Percentiles rank a stretch among this genome's conserved stretches.
These are phyloP conservation scores for Xylaria polymorpha DNA, from an alignment of 2,329 filamentous ascomycete species.

Conservation along the genomic window DNA sequence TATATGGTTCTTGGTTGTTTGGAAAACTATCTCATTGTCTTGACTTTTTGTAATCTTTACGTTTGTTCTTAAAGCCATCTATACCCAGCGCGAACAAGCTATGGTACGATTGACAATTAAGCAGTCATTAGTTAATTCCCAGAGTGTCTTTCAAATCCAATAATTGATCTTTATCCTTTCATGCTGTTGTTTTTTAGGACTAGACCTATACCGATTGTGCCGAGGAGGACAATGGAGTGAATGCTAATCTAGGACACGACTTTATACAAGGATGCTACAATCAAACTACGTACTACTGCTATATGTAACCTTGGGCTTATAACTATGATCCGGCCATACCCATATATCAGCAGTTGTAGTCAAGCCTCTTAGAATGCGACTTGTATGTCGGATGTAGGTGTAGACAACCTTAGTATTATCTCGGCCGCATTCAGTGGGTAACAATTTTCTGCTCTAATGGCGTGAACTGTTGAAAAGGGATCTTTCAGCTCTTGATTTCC, in stretches of 20 bases:
- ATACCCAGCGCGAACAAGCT: not conserved
- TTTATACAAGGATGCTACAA: not conserved
- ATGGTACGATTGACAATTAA: not conserved
- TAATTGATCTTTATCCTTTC: not conserved
- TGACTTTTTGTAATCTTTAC: not conserved
- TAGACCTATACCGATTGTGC: not conserved
- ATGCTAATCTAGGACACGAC: not conserved
- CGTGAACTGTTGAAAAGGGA: not conserved
- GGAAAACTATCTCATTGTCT: conserved; percentile 4
- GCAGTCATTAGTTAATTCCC: not conserved
- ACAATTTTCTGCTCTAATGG: not conserved
- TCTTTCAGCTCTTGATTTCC: not conserved
- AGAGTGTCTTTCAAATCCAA: not conserved
- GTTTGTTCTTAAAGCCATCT: not conserved
- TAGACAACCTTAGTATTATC: not conserved
- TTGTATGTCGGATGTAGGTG: not conserved
- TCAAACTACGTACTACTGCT: not conserved
- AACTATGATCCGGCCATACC: not conserved
- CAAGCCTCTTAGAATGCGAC: not conserved
- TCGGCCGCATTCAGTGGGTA: not conserved
- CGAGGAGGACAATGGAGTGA: not conserved
- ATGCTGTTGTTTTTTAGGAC: not conserved
- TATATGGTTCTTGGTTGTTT: conserved; percentile 11
- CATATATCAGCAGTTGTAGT: not conserved
- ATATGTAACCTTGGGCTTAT: not conserved